Base-by-base conservation (phyloP, 2,329 filamentous ascomycete genomes). In the Fusarium multiceps region DNA sequence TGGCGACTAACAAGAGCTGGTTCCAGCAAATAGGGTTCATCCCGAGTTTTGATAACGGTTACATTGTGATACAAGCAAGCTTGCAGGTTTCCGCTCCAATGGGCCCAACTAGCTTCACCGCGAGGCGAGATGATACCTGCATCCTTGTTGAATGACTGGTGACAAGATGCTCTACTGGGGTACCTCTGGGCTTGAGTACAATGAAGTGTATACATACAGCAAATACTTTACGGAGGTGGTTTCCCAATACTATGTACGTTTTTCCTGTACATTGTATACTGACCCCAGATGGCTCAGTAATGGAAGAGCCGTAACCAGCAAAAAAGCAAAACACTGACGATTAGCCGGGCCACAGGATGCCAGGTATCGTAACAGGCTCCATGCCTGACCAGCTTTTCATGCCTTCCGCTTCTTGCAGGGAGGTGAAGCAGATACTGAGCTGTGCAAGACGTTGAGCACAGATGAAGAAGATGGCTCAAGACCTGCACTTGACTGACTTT, bases 11-110 rank as follows among this genome's bases (percentile, higher is more conserved):
- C 51, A 62, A 57, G 61, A 46, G 37, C 28, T 53, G 55, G 30
- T 51, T 50, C 57, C 53, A 57, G 66, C 72, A 72, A 74, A 74
- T 74, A 62, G 66, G 72, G 71, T 72, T 72, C 61, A 56, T 71
- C 64, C 67, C 71, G 64, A 60, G 49, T 53, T 66, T 68, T 56
- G 55, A 59, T 69, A 70, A 63, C 55, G 66, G 67, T 60, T 61
- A 49, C 53, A 62, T 58, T 62, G 66, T 71, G 58, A 43, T 62
- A 69, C 69, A 69, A 69, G 51, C 53, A 67, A 69, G 59, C 53
- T 64, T 71, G 41, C 55, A 58, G 61, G 54, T 65, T 69, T 63
- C 67, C 56, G 58, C 71, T 62, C 61, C 57, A 68, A 66, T 57
- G 56, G 54, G 53, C 43, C 63, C 46, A 62, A 50, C 48, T 61